Evolutionary conservation across 495 filamentous ascomycete species (phyloP).

Genomic region (Aspergillus sclerotioniger): DNA sequence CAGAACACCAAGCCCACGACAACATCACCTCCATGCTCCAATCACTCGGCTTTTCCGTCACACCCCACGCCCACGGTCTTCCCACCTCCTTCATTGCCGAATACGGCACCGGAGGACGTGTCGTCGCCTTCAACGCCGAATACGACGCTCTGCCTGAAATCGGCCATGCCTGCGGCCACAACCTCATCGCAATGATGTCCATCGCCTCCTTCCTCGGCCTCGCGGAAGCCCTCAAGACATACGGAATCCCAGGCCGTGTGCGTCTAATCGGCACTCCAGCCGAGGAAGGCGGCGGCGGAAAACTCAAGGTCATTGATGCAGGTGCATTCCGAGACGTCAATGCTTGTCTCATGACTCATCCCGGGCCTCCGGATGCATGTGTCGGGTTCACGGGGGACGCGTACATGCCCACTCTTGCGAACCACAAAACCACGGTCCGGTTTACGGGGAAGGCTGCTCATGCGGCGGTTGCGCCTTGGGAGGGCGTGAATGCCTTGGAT

Average conservation of each 20-base stretch:
- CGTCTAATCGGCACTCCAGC: conserved; percentile 63
- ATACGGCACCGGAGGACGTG: conserved; percentile 22
- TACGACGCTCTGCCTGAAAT: conserved; percentile 52
- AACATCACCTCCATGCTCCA: conserved; percentile 47
- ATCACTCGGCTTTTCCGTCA: conserved; percentile 46
- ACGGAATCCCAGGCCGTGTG: background rate
- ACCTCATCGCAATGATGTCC: conserved; percentile 58
- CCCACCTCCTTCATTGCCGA: conserved; percentile 24
- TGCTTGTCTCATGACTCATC: conserved; percentile 53
- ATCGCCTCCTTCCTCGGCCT: conserved; percentile 53
- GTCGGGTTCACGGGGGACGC: background rate
- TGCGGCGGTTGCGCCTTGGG: conserved; percentile 55
- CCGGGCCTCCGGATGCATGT: background rate
- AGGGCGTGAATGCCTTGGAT: conserved; percentile 58
- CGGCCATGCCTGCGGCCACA: conserved; percentile 63
- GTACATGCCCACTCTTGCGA: background rate
- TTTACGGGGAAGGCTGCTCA: conserved; percentile 29
- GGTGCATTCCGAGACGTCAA: conserved; percentile 62
- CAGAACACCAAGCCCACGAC: conserved; percentile 53
- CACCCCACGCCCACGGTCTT: conserved; percentile 32
- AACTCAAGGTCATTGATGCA: conserved; percentile 58
- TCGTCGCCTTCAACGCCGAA: conserved; percentile 30
- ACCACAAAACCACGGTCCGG: background rate
- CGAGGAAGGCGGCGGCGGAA: conserved; percentile 69
- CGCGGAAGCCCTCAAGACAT: conserved; percentile 4